A percentile compares a stretch with the other conserved stretches of the same genome.
phyloP scores from a whole-genome alignment of 129 eudicot genomes.

The Sambucus nigra region DNA sequence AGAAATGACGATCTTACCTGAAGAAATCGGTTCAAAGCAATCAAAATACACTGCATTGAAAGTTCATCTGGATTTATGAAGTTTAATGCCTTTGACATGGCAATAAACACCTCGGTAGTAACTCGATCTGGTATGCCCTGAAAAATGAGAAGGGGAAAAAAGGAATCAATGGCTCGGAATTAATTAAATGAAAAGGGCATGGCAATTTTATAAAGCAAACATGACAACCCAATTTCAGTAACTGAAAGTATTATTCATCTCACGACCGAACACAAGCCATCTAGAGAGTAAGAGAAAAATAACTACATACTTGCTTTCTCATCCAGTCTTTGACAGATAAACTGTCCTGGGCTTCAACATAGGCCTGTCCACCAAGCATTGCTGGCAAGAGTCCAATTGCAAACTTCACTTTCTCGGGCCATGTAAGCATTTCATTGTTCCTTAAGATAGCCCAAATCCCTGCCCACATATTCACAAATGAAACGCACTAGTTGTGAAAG shows the following conservation, averaged over 20 bases:
- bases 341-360: constrained; percentile 98
- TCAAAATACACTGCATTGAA: constrained; percentile 98
- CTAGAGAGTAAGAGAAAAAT: constrained; percentile 2
- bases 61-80: constrained; percentile 97
- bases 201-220: neutral
- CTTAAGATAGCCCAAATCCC: constrained; percentile 92
- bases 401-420: constrained; percentile 98
- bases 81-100: constrained; percentile 98
- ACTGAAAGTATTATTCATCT: neutral
- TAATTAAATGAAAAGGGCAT: neutral
- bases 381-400: constrained; percentile 98
- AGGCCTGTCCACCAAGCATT: constrained; percentile 86
- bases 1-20: constrained; percentile 39
- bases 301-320: constrained; percentile 72
- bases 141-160: constrained; percentile 3
- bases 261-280: neutral
- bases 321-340: constrained; percentile 94
- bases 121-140: constrained; percentile 97
- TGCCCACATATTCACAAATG: constrained; percentile 18
- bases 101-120: constrained; percentile 91
- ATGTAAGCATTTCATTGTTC: constrained; percentile 98
- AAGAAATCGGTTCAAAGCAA: constrained; percentile 92
- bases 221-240: neutral
- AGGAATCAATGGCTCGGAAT: neutral
- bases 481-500: neutral